Base-by-base conservation (phyloP, 1,284 basidiomycete species). In the Marasmius oreades region DNA sequence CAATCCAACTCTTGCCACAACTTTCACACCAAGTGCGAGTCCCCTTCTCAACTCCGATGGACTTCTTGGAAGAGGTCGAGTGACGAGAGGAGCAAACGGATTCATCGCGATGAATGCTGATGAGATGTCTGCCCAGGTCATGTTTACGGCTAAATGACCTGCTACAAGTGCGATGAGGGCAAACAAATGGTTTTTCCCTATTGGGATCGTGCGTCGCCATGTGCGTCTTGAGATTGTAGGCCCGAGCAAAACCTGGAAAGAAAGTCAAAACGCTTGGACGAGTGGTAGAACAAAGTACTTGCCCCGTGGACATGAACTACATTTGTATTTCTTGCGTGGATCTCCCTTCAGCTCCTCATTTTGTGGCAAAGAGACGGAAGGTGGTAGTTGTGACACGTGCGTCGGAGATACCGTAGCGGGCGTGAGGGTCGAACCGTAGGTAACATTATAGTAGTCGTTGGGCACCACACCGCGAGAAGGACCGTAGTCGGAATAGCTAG, bases 111-210 rank as follows among this genome's bases (percentile, higher is more conserved):
- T 95, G 92, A 60, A 95, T 92, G 59, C 89, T 90, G 45, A 92
- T 84, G 46, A 93, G 77, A 68, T 95, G 92, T 50, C 92, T 86
- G 36, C 89, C 89, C 4, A 95, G 73, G 67, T 95, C 92, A 65
- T 95, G 92, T 74, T 95, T 94, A 65, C 93, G 85, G 63, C 88
- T 92, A 71, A 95, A 95, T 2, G 90, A 89, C 53, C 93, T 86
- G 11, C 87, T 88, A 64, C 92, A 95, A 11, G 83, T 81, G 48
- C 81, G 78, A 69, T 93, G 89, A 43, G 86, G 86, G 68, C 92
- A 95, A 33, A 86, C 79, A 65, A 90, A 90, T 1, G 92, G 91
- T 74, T 95, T 95, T 48, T 87, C 75, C 55, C 92, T 80, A 69
- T 91, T 88, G 18, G 92, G 92, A 66, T 94, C 91, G 70, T 95